Evolutionary conservation across 2,329 filamentous ascomycete genomes (phyloP), one percentile per base, ranked within the genome.

Genomic region (Escovopsis weberi): DNA sequence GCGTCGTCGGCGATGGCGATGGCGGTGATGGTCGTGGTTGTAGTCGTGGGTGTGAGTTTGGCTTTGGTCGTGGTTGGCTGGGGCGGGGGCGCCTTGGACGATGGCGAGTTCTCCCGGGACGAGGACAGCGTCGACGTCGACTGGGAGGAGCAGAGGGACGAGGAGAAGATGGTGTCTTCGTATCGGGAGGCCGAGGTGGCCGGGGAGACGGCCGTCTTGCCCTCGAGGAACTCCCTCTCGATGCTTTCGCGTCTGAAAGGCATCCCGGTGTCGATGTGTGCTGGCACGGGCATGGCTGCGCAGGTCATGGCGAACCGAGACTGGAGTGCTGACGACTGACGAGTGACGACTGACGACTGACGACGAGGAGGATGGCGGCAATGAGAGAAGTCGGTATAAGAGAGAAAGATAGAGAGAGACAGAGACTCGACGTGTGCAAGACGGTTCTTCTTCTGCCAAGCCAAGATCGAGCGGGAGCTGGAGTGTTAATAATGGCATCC

Each of bases 91-190:
- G 15, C 37, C 6, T 39, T 8, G 11, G 12, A 12, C 8, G 37
- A 33, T 4, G 41, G 44, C 2, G 44, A 45, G 7, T 38, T 19
- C 4, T 35, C 44, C 4, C 37, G 38, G 19, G 44, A 45, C 12
- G 44, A 40, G 5, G 41, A 37, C 15, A 34, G 28, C 8, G 44
- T 45, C 18, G 44, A 45, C 23, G 12, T n/a, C 3, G 40, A 34
- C 12, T 37, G 40, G 32, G 28, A 38, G 19, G 40, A 45, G 8
- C 15, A 15, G 15, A 15, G 15, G 15, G 15, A 15, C 15, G 42
- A 41, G 33, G 41, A 10, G 1, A 42, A 40, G 32, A 33, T 15
- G 11, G 41, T 19, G 8, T 26, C 37, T 34, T 38, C 32, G 8
- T 43, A 42, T 8, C 15, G 15, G 15, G 38, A 33, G 28, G 38